These are phyloP conservation scores for Penicillium vulpinum DNA, from an alignment of 2,329 filamentous ascomycete genomes.

Conservation along the genomic window DNA sequence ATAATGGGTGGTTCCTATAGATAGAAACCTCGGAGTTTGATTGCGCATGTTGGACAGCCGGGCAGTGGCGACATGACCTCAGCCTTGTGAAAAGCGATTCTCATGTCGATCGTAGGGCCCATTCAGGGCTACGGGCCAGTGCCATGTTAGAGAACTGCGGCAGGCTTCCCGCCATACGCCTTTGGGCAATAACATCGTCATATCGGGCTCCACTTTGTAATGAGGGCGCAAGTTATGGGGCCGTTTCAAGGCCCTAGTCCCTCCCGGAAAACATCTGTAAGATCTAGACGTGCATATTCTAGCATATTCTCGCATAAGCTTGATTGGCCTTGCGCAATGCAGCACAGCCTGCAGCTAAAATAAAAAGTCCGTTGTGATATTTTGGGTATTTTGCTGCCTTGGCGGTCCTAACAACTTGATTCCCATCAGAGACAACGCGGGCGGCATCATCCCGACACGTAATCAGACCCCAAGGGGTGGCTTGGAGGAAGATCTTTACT, in stretches of 20 bases:
- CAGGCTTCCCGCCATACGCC: neutral
- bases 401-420: neutral
- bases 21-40: constrained; percentile 13
- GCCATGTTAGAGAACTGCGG: neutral
- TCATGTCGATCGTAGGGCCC: constrained; percentile 11
- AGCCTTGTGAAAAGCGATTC: constrained; percentile 2
- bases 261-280: neutral
- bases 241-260: neutral
- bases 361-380: constrained; percentile 2
- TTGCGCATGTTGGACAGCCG: constrained; percentile 2
- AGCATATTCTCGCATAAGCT: neutral
- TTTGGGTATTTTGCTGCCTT: constrained; percentile 11
- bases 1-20: constrained; percentile 6
- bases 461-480: constrained; percentile 4
- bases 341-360: constrained; percentile 1
- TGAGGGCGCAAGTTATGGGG: neutral
- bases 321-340: neutral
- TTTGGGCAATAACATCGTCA: constrained; percentile 15
- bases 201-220: constrained; percentile 10
- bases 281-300: constrained; percentile 3
- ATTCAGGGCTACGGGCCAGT: neutral
- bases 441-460: neutral
- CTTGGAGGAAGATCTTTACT: constrained; percentile 6
- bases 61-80: constrained; percentile 20
- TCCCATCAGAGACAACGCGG: constrained; percentile 5